These are phyloP conservation scores for Penicillium sp. DNA, from an alignment of 2,329 filamentous ascomycete genomes.

Conservation along the genomic window DNA sequence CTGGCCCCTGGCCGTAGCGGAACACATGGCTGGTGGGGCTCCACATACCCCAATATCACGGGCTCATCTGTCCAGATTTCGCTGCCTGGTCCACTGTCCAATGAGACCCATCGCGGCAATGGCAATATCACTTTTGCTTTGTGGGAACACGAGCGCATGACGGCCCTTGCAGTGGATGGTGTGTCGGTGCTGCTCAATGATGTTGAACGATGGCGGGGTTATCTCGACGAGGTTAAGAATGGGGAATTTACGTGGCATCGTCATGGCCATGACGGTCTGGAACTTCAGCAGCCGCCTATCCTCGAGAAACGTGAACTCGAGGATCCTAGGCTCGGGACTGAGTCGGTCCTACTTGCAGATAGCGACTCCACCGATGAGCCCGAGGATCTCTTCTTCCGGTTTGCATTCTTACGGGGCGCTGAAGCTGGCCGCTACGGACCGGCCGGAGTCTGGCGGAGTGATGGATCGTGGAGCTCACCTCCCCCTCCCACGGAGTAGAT, in stretches of 20 bases:
- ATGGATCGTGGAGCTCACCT: conserved; percentile 37
- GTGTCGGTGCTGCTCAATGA: conserved; percentile 62
- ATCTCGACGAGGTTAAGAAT: conserved; percentile 49
- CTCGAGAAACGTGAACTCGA: conserved; percentile 24
- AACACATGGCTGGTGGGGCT: conserved; percentile 43
- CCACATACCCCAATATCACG: conserved; percentile 55
- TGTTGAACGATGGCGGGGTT: conserved; percentile 60
- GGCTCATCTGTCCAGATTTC: conserved; percentile 43
- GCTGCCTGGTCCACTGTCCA: conserved; percentile 35
- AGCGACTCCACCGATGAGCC: conserved; percentile 32
- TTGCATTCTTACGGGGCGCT: conserved; percentile 46
- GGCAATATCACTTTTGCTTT: conserved; percentile 48
- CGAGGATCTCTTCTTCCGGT: conserved; percentile 47
- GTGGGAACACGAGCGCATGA: conserved; percentile 43
- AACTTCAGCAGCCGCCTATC: conserved; percentile 27
- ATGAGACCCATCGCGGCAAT: conserved; percentile 37
- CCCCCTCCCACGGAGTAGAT: conserved; percentile 2
- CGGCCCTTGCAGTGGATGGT: conserved; percentile 50
- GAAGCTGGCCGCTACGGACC: conserved; percentile 41
- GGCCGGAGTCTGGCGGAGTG: conserved; percentile 40
- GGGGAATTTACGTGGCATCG: conserved; percentile 54
- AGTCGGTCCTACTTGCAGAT: conserved; percentile 13
- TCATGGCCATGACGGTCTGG: conserved; percentile 41
- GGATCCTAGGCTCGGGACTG: conserved; percentile 11
- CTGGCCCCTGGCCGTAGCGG: conserved; percentile 44